A percentile compares a stretch with the other conserved stretches of the same genome.
Conservation (phyloP, 345 rosid species). For the Eucalyptus camaldulensis region DNA sequence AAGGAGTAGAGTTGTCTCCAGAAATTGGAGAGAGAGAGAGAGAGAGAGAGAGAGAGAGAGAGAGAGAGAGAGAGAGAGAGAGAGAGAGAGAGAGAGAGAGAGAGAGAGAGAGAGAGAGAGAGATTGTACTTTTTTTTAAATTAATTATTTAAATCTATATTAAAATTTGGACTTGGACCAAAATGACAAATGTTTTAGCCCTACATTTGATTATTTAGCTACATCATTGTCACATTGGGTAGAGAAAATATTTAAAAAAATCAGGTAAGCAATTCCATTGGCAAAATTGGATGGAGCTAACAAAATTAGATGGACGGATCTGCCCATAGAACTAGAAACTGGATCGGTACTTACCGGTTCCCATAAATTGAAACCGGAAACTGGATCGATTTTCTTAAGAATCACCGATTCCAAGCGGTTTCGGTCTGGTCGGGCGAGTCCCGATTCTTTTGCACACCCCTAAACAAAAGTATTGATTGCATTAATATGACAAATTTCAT, state of each 20-base stretch:
- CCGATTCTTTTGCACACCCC: accelerated
- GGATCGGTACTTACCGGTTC: accelerated
- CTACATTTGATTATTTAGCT: too few relatives aligned
- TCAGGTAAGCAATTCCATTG: too few relatives aligned
- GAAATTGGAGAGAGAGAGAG: not conserved
- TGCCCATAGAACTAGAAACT: accelerated
- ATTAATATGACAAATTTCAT: too few relatives aligned
- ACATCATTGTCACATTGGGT: not conserved
- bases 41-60: too few relatives aligned
- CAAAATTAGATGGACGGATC: too few relatives aligned
- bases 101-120: not conserved
- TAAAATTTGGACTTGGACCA: not conserved
- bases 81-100: too few relatives aligned
- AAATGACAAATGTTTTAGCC: not conserved
- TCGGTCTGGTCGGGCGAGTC: accelerated
- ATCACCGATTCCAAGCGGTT: accelerated
- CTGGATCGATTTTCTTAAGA: too few relatives aligned
- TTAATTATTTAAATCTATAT: too few relatives aligned
- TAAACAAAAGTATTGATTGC: too few relatives aligned
- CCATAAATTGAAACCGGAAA: too few relatives aligned
- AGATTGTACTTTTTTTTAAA: not conserved
- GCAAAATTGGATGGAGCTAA: accelerated
- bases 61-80: not conserved
- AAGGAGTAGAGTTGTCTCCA: not conserved
- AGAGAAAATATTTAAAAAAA: too few relatives aligned